These are phyloP conservation scores for Coemansia asiatica DNA, from an alignment of 192 early-diverging fungal species.

Conservation along the genomic window DNA sequence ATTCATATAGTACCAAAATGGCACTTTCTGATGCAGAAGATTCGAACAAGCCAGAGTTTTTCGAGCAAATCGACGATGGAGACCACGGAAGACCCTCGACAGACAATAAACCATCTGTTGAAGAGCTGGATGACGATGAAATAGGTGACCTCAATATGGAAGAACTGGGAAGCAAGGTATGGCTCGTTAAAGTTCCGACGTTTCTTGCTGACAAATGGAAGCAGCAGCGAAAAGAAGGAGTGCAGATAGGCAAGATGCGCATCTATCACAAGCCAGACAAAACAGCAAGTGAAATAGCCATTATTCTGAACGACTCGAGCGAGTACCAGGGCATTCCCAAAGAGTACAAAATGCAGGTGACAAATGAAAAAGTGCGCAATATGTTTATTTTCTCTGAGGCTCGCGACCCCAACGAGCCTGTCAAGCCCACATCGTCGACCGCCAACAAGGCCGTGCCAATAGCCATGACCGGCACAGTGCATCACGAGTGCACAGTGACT, in stretches of 20 bases:
- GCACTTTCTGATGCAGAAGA: conserved; percentile 36
- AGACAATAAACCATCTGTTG: not conserved
- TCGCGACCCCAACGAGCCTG: conserved; percentile 36
- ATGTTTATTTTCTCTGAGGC: conserved; percentile 77
- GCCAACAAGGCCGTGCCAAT: conserved; percentile 58
- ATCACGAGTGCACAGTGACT: conserved; percentile 71
- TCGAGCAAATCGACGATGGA: conserved; percentile 27
- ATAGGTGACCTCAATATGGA: conserved; percentile 71
- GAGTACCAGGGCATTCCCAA: conserved; percentile 70
- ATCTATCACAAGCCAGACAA: conserved; percentile 66
- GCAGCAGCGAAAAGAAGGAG: conserved; percentile 60
- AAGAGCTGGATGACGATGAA: conserved; percentile 58
- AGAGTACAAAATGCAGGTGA: conserved; percentile 78
- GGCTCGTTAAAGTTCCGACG: conserved; percentile 92
- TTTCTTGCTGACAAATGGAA: conserved; percentile 89
- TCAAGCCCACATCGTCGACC: conserved; percentile 45
- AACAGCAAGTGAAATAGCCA: conserved; percentile 57
- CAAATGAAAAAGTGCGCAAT: conserved; percentile 66
- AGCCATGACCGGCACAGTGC: conserved; percentile 63
- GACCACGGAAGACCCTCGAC: not conserved
- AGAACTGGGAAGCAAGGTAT: conserved; percentile 71
- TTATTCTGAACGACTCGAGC: conserved; percentile 67
- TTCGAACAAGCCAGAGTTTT: conserved; percentile 38
- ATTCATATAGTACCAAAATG: not conserved
- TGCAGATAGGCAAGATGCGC: conserved; percentile 77